Percentiles rank a stretch among this genome's conserved stretches.
phyloP scores from a whole-genome alignment of 2,329 filamentous ascomycete genomes.

The Talaromyces pinophilus region DNA sequence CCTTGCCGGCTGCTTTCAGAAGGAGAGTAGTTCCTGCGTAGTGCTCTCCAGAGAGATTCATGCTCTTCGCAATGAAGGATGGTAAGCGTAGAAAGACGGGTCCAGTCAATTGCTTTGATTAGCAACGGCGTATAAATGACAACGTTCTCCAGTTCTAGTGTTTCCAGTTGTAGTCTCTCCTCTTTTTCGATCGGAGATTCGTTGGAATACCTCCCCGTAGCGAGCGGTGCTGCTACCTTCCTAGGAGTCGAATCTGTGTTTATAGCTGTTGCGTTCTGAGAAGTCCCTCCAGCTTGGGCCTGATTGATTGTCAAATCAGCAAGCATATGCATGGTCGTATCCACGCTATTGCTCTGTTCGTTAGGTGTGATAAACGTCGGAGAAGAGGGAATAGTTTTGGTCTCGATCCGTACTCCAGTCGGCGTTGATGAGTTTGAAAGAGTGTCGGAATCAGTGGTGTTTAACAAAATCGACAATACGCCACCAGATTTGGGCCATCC shows the following conservation, averaged over 20 bases:
- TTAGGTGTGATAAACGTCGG: not conserved
- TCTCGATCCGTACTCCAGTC: not conserved
- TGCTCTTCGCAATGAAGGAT: conserved; percentile 72
- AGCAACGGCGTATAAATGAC: conserved; percentile 72
- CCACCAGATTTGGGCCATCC: conserved; percentile 39
- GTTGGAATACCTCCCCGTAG: not conserved
- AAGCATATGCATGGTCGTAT: conserved; percentile 15
- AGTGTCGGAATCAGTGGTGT: conserved; percentile 7
- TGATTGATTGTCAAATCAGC: conserved; percentile 14
- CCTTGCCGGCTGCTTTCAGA: conserved; percentile 17
- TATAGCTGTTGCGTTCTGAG: not conserved
- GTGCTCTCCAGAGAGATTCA: conserved; percentile 72
- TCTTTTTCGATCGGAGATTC: not conserved
- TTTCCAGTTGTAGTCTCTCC: conserved; percentile 64
- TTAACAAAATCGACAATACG: conserved; percentile 36
- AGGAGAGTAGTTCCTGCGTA: conserved; percentile 64
- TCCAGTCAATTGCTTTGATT: conserved; percentile 73
- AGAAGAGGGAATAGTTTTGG: conserved; percentile 8
- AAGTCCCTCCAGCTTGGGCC: not conserved
- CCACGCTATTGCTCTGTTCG: not conserved
- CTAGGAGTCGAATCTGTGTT: not conserved
- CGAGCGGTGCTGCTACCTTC: not conserved
- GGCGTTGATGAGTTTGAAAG: not conserved
- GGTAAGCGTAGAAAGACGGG: conserved; percentile 68
- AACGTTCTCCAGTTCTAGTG: conserved; percentile 73